Conservation (phyloP, 306 rosid genomes). For the Gleditsia sinensis region DNA sequence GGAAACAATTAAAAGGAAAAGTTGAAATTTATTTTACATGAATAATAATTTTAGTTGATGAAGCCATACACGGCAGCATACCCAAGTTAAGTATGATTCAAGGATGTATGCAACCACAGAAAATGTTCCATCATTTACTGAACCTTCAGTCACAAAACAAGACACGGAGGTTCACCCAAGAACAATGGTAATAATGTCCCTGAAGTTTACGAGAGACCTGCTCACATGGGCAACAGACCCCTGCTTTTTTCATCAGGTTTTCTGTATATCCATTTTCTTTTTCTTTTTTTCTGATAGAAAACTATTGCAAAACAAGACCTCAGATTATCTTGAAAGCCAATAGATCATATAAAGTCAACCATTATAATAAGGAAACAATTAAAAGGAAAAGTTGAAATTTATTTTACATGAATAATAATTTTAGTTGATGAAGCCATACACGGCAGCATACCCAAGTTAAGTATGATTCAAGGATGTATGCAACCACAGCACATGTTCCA, state of each 20-base stretch:
- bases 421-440: not conserved
- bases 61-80: not conserved
- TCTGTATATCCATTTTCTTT: no score
- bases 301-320: not conserved
- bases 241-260: constrained; percentile 53
- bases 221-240: constrained; percentile 54
- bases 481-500: constrained; percentile 37
- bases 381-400: not conserved
- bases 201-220: constrained; percentile 55
- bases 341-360: not conserved
- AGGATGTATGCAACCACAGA: not conserved
- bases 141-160: constrained; percentile 55
- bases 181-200: constrained; percentile 57
- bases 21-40: not conserved
- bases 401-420: not conserved
- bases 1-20: no score
- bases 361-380: not conserved
- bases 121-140: constrained; percentile 71
- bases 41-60: not conserved
- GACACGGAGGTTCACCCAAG: constrained; percentile 75
- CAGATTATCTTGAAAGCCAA: not conserved
- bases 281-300: not conserved
- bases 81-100: not conserved
- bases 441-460: not conserved
- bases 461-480: not conserved